Evolutionary conservation across 176 grass and related monocot genomes (phyloP).

Genomic region (Phoenix roebelenii): DNA sequence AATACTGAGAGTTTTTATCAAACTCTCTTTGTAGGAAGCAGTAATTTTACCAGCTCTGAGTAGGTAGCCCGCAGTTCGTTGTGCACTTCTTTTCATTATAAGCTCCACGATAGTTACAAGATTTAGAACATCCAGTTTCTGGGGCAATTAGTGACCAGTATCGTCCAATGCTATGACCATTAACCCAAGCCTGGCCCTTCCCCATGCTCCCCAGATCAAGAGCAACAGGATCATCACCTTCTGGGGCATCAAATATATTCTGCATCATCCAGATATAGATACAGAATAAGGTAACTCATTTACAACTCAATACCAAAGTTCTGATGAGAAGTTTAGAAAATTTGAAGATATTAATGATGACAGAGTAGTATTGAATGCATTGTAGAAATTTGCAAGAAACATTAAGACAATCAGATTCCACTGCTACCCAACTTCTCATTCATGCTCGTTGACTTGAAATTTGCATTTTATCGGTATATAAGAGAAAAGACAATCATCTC

Average conservation of each 20-base stretch:
- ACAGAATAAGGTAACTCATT: too few relatives aligned
- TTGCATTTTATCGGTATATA: too few relatives aligned
- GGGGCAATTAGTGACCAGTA: conserved; percentile 73
- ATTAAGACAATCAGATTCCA: too few relatives aligned
- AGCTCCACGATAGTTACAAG: conserved; percentile 66
- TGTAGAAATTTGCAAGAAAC: too few relatives aligned
- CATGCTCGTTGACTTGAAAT: too few relatives aligned
- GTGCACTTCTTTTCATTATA: conserved; percentile 66
- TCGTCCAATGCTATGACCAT: conserved; percentile 72
- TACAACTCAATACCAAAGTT: too few relatives aligned
- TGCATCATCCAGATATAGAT: conserved; percentile 12
- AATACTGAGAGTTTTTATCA: too few relatives aligned
- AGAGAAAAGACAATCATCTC: too few relatives aligned
- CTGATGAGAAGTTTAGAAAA: too few relatives aligned
- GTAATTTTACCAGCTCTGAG: conserved; percentile 73
- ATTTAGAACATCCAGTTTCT: conserved; percentile 49
- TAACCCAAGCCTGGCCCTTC: conserved; percentile 94
- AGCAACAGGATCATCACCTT: conserved; percentile 63
- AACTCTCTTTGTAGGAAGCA: neutral
- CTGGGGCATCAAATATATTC: conserved; percentile 67
- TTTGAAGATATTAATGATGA: too few relatives aligned
- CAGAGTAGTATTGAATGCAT: too few relatives aligned
- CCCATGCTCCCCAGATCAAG: conserved; percentile 91
- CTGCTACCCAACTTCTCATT: too few relatives aligned
- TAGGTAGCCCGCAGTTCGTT: conserved; percentile 76